These are phyloP conservation scores for Plantago coronopus DNA, from an alignment of 305 asterid species.

Conservation along the genomic window DNA sequence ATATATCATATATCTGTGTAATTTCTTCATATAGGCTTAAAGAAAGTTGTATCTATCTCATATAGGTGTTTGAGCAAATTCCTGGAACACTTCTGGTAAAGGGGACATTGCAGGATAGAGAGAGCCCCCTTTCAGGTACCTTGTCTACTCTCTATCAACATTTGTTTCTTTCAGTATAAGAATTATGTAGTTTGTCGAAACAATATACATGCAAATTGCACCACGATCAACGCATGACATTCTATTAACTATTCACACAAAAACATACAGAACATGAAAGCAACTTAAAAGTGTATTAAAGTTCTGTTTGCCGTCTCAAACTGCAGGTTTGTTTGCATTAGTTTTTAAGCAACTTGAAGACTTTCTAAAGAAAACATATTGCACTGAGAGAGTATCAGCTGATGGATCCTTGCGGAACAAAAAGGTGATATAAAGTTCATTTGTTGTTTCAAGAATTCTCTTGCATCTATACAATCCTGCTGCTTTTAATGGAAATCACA, in stretches of 20 bases:
- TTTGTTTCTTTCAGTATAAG: neutral
- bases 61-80: slow-evolving; percentile 80
- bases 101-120: slow-evolving; percentile 55
- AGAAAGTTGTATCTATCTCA: slow-evolving; percentile 1
- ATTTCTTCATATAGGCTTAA: neutral
- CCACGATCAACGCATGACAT: too few species aligned
- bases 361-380: slow-evolving; percentile 33
- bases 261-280: too few species aligned
- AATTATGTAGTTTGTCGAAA: neutral
- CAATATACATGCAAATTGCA: neutral
- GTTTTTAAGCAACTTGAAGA: slow-evolving; percentile 47
- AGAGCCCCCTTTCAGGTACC: slow-evolving; percentile 52
- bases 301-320: neutral
- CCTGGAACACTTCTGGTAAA: slow-evolving; percentile 76
- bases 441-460: too few species aligned
- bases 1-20: neutral
- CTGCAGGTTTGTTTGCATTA: slow-evolving; percentile 42
- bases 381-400: slow-evolving; percentile 27
- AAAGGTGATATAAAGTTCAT: neutral
- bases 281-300: neutral
- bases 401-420: slow-evolving; percentile 16
- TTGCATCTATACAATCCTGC: too few species aligned
- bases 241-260: too few species aligned
- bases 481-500: too few species aligned
- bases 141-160: slow-evolving; percentile 12